Evolutionary conservation across 306 rosid species (phyloP).

Genomic region (Prunus fruticosa): DNA sequence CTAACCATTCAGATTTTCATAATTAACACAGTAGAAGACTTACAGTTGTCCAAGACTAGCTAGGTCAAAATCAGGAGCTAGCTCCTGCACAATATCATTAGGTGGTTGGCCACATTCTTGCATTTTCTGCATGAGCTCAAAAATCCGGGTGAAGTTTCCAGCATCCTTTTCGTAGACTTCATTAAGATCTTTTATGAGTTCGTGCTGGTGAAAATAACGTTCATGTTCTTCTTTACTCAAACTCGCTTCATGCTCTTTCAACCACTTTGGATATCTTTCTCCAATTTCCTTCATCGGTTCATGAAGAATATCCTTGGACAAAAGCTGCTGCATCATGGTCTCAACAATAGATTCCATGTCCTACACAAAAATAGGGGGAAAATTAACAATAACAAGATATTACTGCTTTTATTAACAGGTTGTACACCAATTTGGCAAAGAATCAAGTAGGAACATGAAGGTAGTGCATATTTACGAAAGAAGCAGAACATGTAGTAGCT

Average conservation of each 20-base stretch:
- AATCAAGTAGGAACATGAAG: neutral
- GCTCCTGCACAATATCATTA: constrained; percentile 74
- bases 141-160: constrained; percentile 66
- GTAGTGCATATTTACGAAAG: neutral
- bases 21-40: constrained; percentile 32
- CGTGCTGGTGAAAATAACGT: constrained; percentile 60
- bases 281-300: constrained; percentile 99
- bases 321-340: constrained; percentile 95
- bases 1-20: neutral
- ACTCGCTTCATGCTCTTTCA: constrained; percentile 74
- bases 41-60: constrained; percentile 80
- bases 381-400: neutral
- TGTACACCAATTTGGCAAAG: neutral
- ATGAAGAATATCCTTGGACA: constrained; percentile 91
- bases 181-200: constrained; percentile 67
- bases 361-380: constrained; percentile 26
- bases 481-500: neutral
- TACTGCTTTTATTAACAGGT: neutral
- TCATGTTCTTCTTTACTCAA: constrained; percentile 75
- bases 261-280: constrained; percentile 94
- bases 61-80: constrained; percentile 84
- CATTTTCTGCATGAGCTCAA: constrained; percentile 97
- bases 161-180: constrained; percentile 76
- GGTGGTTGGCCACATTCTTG: constrained; percentile 99
- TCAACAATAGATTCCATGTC: constrained; percentile 90